These are phyloP conservation scores for Saccharomyces hybrid DNA, from an alignment of 1,139 yeast species.

Conservation along the genomic window DNA sequence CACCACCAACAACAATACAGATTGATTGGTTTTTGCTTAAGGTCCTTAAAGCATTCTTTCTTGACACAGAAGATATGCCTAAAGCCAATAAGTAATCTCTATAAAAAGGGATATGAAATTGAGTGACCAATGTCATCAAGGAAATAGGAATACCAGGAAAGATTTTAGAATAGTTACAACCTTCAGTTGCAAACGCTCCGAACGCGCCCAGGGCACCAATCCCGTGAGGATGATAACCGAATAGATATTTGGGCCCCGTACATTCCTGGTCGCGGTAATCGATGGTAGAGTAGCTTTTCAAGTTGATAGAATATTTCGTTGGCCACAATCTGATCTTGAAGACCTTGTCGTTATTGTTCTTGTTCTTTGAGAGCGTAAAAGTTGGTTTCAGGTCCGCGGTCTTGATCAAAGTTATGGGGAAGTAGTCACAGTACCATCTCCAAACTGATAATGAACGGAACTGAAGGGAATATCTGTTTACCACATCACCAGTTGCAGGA, in stretches of 20 bases:
- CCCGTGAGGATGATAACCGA: constrained; percentile 97
- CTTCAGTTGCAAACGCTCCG: constrained; percentile 80
- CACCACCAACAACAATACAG: constrained; percentile 92
- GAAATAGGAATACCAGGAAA: constrained; percentile 82
- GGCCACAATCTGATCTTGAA: constrained; percentile 12
- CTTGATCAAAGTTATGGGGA: constrained; percentile 71
- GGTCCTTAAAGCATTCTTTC: constrained; percentile 58
- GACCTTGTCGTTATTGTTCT: constrained; percentile 13
- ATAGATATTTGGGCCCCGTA: constrained; percentile 72
- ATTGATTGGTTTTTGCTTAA: constrained; percentile 67
- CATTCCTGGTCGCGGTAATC: constrained; percentile 9
- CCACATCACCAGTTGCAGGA: constrained; percentile 65
- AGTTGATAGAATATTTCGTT: constrained; percentile 5
- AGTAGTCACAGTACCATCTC: constrained; percentile 69
- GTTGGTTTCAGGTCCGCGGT: constrained; percentile 71
- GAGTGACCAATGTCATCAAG: constrained; percentile 72
- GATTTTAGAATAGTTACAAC: constrained; percentile 52
- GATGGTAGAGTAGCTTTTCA: constrained; percentile 9
- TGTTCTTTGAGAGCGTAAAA: constrained; percentile 33
- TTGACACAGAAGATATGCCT: constrained; percentile 83
- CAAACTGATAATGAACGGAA: constrained; percentile 56
- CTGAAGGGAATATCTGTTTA: constrained; percentile 48
- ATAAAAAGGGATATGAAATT: constrained; percentile 80
- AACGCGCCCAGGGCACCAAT: constrained; percentile 89
- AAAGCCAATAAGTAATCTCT: constrained; percentile 76